Percentiles rank a stretch among this genome's conserved stretches.
Evolutionary conservation across 805 yeast genomes (phyloP).

Genomic region (Allodekkera sacchari): DNA sequence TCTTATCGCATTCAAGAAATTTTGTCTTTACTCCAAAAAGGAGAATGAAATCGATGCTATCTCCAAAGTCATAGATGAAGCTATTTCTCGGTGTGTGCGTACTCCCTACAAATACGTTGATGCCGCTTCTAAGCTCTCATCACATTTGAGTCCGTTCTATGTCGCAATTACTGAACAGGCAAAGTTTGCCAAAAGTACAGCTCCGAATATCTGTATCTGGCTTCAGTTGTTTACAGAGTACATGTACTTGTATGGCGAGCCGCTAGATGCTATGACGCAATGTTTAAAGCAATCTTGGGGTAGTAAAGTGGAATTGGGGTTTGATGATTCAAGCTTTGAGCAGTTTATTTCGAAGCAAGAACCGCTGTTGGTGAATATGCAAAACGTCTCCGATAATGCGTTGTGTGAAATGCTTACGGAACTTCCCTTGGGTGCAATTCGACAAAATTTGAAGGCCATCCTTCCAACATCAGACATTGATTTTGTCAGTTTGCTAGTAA

Average conservation of each 20-base stretch:
- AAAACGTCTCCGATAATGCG: constrained; percentile 14
- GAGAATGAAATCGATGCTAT: constrained; percentile 25
- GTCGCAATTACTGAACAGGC: constrained; percentile 64
- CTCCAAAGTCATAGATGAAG: constrained; percentile 67
- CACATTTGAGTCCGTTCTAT: constrained; percentile 33
- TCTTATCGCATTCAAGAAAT: constrained; percentile 35
- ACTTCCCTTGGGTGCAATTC: constrained; percentile 22
- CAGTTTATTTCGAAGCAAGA: not conserved
- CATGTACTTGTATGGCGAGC: constrained; percentile 53
- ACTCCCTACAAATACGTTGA: constrained; percentile 86
- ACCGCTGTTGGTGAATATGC: not conserved
- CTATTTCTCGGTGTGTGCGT: constrained; percentile 58
- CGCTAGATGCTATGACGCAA: constrained; percentile 20
- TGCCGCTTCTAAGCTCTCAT: constrained; percentile 19
- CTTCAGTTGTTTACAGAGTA: constrained; percentile 38
- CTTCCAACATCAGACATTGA: constrained; percentile 41
- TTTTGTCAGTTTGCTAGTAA: constrained; percentile 34
- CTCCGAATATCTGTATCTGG: constrained; percentile 34
- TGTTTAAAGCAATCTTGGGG: constrained; percentile 11
- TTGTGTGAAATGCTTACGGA: constrained; percentile 29
- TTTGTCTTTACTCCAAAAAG: constrained; percentile 7
- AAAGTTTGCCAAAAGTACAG: constrained; percentile 35
- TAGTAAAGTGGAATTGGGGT: constrained; percentile 3
- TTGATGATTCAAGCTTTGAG: constrained; percentile 9
- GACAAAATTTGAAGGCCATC: constrained; percentile 18